Percentiles rank a stretch among this genome's conserved stretches.
These are phyloP conservation scores for Neurospora sp. DNA, from an alignment of 495 filamentous ascomycete species.

Conservation along the genomic window DNA sequence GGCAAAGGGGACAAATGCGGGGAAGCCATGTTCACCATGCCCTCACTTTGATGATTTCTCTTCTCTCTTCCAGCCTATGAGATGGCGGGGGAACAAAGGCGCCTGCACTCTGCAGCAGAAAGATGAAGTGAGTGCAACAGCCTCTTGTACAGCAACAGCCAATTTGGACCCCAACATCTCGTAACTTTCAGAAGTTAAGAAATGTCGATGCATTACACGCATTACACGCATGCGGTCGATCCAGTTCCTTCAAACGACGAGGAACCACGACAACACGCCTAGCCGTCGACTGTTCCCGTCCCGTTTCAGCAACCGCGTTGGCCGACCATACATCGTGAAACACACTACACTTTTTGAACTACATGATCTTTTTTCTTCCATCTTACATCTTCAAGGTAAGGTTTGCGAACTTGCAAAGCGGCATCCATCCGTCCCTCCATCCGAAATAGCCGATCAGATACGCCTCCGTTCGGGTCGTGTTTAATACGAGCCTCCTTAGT, in stretches of 20 bases:
- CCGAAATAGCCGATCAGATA: not conserved
- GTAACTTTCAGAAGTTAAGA: not conserved
- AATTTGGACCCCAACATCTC: not conserved
- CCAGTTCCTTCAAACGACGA: not conserved
- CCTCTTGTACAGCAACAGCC: not conserved
- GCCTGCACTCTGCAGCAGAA: not conserved
- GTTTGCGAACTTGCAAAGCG: not conserved
- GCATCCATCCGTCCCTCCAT: not conserved
- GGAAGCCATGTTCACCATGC: not conserved
- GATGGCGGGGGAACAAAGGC: not conserved
- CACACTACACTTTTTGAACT: not conserved
- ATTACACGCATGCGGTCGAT: not conserved
- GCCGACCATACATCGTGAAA: not conserved
- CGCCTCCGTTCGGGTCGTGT: not conserved
- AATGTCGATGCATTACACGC: not conserved
- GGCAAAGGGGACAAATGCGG: not conserved
- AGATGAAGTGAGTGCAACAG: not conserved
- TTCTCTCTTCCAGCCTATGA: not conserved
- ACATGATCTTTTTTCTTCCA: not conserved
- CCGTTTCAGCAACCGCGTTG: not conserved
- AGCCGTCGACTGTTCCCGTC: not conserved
- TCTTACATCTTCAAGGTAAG: not conserved
- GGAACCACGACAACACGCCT: not conserved
- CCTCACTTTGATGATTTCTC: not conserved
- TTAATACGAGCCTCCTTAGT: not conserved